Evolutionary conservation across 768 basidiomycete species (phyloP).

Genomic region (Rhodotorula diobovata): DNA sequence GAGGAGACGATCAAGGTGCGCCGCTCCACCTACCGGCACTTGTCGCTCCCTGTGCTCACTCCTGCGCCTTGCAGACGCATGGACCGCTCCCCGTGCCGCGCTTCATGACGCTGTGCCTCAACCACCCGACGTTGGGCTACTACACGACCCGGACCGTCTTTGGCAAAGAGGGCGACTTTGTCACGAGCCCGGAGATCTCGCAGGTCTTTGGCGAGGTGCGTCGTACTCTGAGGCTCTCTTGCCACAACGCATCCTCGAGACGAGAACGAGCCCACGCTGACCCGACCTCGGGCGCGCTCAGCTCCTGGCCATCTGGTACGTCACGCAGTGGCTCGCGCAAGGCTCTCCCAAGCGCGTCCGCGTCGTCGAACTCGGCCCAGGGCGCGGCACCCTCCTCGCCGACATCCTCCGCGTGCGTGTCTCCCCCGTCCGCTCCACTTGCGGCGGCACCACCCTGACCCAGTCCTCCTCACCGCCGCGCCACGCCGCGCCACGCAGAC

Average conservation of each 20-base stretch:
- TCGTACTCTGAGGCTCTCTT: not conserved
- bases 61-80: constrained; percentile 57
- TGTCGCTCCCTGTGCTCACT: not conserved
- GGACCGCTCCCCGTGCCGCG: constrained; percentile 82
- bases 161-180: constrained; percentile 83
- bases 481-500: no score
- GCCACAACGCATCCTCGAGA: not conserved
- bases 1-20: constrained; percentile 69
- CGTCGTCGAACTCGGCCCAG: constrained; percentile 87
- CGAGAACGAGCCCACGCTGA: not conserved
- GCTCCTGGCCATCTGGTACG: constrained; percentile 81
- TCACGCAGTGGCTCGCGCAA: constrained; percentile 65
- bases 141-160: constrained; percentile 71
- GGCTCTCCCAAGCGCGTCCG: constrained; percentile 57
- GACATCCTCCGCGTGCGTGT: constrained; percentile 74
- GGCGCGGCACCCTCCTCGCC: constrained; percentile 82
- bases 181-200: constrained; percentile 92
- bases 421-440: no score
- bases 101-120: constrained; percentile 87
- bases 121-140: constrained; percentile 86
- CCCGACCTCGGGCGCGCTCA: constrained; percentile 45
- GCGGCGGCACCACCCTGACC: no score
- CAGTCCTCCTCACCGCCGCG: no score
- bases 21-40: constrained; percentile 11
- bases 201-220: constrained; percentile 94